A percentile compares a stretch with the other conserved stretches of the same genome.
phyloP scores from a whole-genome alignment of 345 rosid species.

The Syzygium aqueum region DNA sequence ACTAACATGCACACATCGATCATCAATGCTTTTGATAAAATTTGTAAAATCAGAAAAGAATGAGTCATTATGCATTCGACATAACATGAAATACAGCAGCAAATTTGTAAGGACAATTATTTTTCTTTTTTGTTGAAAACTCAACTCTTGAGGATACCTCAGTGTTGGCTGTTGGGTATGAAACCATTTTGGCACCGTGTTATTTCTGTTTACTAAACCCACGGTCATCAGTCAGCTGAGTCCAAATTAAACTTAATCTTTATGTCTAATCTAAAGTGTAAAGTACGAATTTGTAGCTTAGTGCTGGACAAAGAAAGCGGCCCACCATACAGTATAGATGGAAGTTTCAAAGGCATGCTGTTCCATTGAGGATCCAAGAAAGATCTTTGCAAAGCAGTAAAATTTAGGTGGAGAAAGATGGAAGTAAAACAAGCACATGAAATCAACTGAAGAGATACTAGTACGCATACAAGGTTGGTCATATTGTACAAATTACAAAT shows the following conservation, averaged over 20 bases:
- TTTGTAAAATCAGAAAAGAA: neutral
- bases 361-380: neutral
- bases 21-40: neutral
- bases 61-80: neutral
- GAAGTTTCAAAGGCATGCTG: neutral
- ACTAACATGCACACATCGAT: neutral
- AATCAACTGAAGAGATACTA: neutral
- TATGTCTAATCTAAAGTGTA: neutral
- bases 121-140: neutral
- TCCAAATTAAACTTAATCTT: neutral
- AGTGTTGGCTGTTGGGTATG: neutral
- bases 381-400: neutral
- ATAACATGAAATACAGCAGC: neutral
- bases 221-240: neutral
- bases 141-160: neutral
- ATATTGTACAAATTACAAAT: neutral
- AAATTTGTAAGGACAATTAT: neutral
- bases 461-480: neutral
- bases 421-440: neutral
- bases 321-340: neutral
- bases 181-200: neutral
- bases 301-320: neutral
- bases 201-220: neutral
- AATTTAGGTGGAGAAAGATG: neutral
- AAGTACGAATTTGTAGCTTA: neutral